Conservation (phyloP, 495 filamentous ascomycete species). For the Rhizodiscina lignyota region DNA sequence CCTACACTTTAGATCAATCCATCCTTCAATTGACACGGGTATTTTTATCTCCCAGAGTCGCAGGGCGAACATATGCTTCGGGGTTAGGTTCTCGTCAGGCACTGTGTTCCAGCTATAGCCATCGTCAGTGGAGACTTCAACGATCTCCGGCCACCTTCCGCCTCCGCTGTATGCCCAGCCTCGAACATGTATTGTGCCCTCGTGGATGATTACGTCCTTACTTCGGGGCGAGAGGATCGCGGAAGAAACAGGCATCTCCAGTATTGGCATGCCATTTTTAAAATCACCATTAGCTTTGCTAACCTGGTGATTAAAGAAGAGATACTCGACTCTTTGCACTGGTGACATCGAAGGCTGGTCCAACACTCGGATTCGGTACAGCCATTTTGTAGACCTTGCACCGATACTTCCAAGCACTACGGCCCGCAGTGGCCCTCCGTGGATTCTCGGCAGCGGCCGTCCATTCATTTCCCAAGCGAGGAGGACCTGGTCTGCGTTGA, state of each 20-base stretch:
- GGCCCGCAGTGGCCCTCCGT: slow-evolving; percentile 44
- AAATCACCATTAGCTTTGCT: no score
- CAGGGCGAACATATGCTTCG: slow-evolving; percentile 39
- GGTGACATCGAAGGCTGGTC: no score
- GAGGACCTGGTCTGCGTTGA: slow-evolving; percentile 46
- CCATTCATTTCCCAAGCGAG: slow-evolving; percentile 60
- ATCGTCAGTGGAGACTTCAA: slow-evolving; percentile 40
- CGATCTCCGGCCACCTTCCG: slow-evolving; percentile 40
- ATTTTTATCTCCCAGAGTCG: slow-evolving; percentile 34
- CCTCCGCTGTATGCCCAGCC: slow-evolving; percentile 48
- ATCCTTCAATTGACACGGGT: slow-evolving; percentile 40
- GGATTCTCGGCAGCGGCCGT: slow-evolving; percentile 44
- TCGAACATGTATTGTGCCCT: slow-evolving; percentile 31
- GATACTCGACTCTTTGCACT: no score
- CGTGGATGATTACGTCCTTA: slow-evolving; percentile 35
- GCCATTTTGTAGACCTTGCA: no score
- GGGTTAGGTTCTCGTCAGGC: slow-evolving; percentile 29
- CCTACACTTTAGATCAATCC: no score
- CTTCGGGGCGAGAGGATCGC: slow-evolving; percentile 39
- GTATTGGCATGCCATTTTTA: slow-evolving; percentile 44
- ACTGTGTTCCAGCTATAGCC: slow-evolving; percentile 42
- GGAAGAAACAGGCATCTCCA: slow-evolving; percentile 45
- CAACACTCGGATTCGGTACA: no score
- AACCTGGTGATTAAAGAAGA: no score
- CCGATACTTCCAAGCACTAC: slow-evolving; percentile 50